Evolutionary conservation across 768 basidiomycete genomes (phyloP).

Genomic region (Mycena vitilis): DNA sequence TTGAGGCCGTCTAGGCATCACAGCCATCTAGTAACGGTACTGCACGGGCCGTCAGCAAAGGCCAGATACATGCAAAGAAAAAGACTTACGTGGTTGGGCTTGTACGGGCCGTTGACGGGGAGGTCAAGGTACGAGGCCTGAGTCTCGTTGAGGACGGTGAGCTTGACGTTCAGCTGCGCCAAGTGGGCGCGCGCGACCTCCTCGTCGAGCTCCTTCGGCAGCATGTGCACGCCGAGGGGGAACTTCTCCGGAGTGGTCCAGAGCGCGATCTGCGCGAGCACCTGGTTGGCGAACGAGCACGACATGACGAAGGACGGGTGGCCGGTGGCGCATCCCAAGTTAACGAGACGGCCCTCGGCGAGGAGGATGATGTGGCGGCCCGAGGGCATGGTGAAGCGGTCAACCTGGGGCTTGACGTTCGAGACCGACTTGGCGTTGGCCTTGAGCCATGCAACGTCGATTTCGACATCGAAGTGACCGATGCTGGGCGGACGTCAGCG

Average conservation of each 20-base stretch:
- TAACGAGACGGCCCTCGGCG: constrained; percentile 98
- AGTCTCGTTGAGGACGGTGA: constrained; percentile 76
- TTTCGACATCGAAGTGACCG: constrained; percentile 89
- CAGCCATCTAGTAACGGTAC: constrained; percentile 57
- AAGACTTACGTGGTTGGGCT: constrained; percentile 50
- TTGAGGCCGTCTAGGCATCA: constrained; percentile 74
- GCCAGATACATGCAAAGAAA: too few species aligned
- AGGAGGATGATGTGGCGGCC: constrained; percentile 98
- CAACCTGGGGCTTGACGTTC: constrained; percentile 99
- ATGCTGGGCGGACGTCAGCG: constrained; percentile 60
- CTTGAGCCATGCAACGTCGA: constrained; percentile 99
- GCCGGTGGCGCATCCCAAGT: constrained; percentile 97
- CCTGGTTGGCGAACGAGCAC: constrained; percentile 99
- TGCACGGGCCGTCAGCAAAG: constrained; percentile 37
- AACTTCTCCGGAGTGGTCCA: constrained; percentile 95
- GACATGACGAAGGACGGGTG: constrained; percentile 99
- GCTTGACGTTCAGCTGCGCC: constrained; percentile 90
- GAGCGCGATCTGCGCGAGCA: constrained; percentile 97
- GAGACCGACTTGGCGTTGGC: constrained; percentile 82
- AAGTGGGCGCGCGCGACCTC: constrained; percentile 98
- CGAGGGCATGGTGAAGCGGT: constrained; percentile 92
- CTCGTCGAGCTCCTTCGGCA: constrained; percentile 98
- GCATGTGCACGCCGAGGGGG: constrained; percentile 97
- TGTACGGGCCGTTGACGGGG: constrained; percentile 79
- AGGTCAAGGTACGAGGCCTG: constrained; percentile 95